Conservation (phyloP, 371 early-diverging fungal species). For the Mucor lusitanicus region DNA sequence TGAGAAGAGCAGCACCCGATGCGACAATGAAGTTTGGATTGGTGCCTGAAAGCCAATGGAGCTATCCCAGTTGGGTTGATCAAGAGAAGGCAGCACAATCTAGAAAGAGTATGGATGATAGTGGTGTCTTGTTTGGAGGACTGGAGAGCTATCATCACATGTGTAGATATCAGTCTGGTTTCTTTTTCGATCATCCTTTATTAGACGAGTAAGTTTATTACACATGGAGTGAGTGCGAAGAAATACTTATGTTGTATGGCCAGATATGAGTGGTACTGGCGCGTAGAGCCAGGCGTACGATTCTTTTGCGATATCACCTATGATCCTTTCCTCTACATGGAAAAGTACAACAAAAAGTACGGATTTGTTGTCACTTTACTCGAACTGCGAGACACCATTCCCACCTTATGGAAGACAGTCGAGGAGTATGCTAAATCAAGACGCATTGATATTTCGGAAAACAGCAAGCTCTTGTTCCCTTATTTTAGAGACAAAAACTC, state of each 20-base stretch:
- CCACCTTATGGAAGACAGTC: constrained; percentile 73
- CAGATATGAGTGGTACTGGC: constrained; percentile 89
- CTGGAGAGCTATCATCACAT: constrained; percentile 61
- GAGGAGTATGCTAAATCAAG: constrained; percentile 52
- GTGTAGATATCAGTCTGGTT: constrained; percentile 88
- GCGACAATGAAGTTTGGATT: constrained; percentile 72
- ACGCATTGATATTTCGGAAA: constrained; percentile 38
- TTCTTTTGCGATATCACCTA: constrained; percentile 83
- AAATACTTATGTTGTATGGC: neutral
- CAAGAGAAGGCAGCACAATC: constrained; percentile 28
- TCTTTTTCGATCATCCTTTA: constrained; percentile 84
- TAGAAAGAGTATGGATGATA: constrained; percentile 49
- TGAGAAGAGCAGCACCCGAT: constrained; percentile 44
- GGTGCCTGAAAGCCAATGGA: constrained; percentile 73
- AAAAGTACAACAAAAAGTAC: constrained; percentile 75
- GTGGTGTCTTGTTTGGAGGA: constrained; percentile 40
- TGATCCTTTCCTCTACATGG: constrained; percentile 84
- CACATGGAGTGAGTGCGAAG: neutral
- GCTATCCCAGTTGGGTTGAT: constrained; percentile 71
- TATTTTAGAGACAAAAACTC: constrained; percentile 46
- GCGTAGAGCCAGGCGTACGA: constrained; percentile 84
- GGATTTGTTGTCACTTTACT: constrained; percentile 72
- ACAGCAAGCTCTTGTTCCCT: constrained; percentile 35
- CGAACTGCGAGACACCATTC: constrained; percentile 76
- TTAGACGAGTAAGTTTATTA: constrained; percentile 60